These are phyloP conservation scores for Blastobotrys peoriensis DNA, from an alignment of 805 yeast species.

Conservation along the genomic window DNA sequence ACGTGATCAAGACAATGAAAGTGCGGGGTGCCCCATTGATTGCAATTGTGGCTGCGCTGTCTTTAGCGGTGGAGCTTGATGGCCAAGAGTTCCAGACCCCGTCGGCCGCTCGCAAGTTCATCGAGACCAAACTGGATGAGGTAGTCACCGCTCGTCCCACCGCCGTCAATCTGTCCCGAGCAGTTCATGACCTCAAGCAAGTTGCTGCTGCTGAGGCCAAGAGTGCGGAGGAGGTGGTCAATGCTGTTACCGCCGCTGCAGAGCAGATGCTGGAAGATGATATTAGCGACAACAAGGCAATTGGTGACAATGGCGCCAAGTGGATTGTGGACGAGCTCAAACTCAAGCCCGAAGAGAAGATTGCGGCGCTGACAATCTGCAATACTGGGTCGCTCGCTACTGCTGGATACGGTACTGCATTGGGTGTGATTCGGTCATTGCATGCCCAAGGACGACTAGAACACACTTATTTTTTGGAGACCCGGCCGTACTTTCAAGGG, in stretches of 20 bases:
- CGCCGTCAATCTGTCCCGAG: slow-evolving; percentile 86
- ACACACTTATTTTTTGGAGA: slow-evolving; percentile 82
- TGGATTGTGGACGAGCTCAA: slow-evolving; percentile 47
- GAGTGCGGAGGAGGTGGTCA: slow-evolving; percentile 26
- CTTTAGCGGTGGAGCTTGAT: slow-evolving; percentile 67
- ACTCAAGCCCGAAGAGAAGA: slow-evolving; percentile 50
- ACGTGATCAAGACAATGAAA: slow-evolving; percentile 83
- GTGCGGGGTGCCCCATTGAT: slow-evolving; percentile 99
- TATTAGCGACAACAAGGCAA: slow-evolving; percentile 63
- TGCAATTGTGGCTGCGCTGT: slow-evolving; percentile 86
- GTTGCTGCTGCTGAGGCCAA: slow-evolving; percentile 13
- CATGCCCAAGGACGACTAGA: slow-evolving; percentile 45
- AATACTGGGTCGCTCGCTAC: slow-evolving; percentile 97
- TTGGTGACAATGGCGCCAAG: slow-evolving; percentile 78
- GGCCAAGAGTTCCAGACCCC: slow-evolving; percentile 12
- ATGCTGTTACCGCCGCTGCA: slow-evolving; percentile 30
- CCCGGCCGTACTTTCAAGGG: slow-evolving; percentile 96
- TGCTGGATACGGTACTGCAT: slow-evolving; percentile 95
- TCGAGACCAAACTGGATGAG: slow-evolving; percentile 50
- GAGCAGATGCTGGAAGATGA: slow-evolving; percentile 66
- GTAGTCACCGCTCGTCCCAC: slow-evolving; percentile 84
- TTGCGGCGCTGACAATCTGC: slow-evolving; percentile 85
- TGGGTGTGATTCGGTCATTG: slow-evolving; percentile 81
- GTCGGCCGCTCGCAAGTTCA: slow-evolving; percentile 27
- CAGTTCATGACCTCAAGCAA: slow-evolving; percentile 47